Base-by-base conservation (phyloP, 2,329 filamentous ascomycete species). In the Hypocreales sp. region DNA sequence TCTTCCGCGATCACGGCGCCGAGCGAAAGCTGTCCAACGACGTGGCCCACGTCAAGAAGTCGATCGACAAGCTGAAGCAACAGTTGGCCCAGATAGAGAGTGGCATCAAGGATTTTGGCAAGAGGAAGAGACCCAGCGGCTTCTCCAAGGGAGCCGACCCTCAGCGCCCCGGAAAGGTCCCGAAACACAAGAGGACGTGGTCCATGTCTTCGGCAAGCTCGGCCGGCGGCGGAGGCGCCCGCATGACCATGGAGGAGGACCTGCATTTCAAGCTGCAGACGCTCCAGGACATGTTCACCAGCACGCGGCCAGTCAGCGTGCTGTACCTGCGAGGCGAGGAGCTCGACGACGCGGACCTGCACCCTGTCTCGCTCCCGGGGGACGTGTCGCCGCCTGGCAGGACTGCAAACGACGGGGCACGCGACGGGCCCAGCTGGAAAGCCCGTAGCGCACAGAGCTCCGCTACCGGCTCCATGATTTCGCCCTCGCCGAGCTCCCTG, bases 1-100 rank as follows among this genome's bases (percentile, higher is more conserved):
- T 95, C 3, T 95, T 95, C 63, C 72, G 87, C 35, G 87, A 95
- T 46, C 90, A 95, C 42, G 87, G 87, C 15, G 90, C 90, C 0
- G 87, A 95, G 51, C 73, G 87, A 27, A 95, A 95, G 48, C 65
- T 95, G 1, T 86, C 86, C 11, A 95, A 95, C 46, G 87, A 95
- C 40, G 70, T 94, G 7, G 80, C 82, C 0, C 87, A 95, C 43
- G 81, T 95, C 37, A 92, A 92, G 53, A 95, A 94, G 56, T 82
- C 79, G 0, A 94, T 95, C 40, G 87, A 94, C 45, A 95, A 94
- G 54, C 59, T 94, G 25, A 92, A 92, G 51, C 84, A 93, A 46
- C 87, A 94, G 45, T 90, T 94, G 33, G 64, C 78, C 0, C 84
- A 94, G 44, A 68, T 70, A 1, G 73, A 78, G 42, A 73, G 62